Conservation (phyloP, 306 rosid species). For the Sicyos baderoa region DNA sequence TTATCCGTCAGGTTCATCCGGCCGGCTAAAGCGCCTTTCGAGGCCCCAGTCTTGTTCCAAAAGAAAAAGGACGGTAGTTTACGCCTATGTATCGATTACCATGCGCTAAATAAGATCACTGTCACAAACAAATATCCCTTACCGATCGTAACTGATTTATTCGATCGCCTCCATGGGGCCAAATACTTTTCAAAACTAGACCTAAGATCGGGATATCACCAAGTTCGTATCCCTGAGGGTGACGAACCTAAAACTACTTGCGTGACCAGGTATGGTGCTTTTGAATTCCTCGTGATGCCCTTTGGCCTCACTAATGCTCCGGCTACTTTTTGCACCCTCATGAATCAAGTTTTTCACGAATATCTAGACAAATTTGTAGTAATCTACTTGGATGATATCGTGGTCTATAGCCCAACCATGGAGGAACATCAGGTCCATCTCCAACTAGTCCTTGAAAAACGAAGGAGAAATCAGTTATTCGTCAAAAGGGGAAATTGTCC, state of each 20-base stretch:
- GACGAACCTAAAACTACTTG: not conserved
- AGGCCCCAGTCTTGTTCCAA: not conserved
- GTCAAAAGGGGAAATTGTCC: too few species aligned
- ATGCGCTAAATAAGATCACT: not conserved
- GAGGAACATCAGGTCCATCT: too few species aligned
- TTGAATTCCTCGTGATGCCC: not conserved
- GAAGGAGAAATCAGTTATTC: too few species aligned
- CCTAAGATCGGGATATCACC: not conserved
- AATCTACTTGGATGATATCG: too few species aligned
- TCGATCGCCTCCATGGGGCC: not conserved
- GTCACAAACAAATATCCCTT: not conserved
- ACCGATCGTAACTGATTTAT: not conserved
- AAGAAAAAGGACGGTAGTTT: not conserved
- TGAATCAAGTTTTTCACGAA: too few species aligned
- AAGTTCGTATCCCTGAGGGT: not conserved
- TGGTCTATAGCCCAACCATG: too few species aligned
- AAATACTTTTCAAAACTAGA: not conserved
- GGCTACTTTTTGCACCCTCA: not conserved
- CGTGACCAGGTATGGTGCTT: not conserved
- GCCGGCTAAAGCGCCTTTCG: not conserved
- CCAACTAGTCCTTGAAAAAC: too few species aligned
- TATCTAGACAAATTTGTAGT: too few species aligned
- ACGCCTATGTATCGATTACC: not conserved
- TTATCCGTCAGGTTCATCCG: not conserved
- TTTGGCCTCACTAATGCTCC: not conserved